A percentile compares a stretch with the other conserved stretches of the same genome.
phyloP scores from a whole-genome alignment of 805 yeast species.

The Kodamaea jinghongensis region DNA sequence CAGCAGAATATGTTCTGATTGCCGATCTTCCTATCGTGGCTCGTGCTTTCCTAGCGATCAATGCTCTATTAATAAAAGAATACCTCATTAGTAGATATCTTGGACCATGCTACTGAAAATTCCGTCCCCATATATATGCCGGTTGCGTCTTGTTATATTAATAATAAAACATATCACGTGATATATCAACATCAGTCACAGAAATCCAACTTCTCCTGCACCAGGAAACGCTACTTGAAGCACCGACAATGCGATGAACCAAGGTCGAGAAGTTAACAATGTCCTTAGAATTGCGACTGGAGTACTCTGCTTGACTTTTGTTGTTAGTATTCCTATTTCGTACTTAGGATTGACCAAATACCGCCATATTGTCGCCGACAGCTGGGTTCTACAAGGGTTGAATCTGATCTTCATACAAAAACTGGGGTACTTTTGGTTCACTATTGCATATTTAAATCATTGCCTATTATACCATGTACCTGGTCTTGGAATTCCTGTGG shows the following conservation, averaged over 20 bases:
- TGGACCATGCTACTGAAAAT: too few relatives aligned
- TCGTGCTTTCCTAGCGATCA: too few relatives aligned
- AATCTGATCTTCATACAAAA: slow-evolving; percentile 24
- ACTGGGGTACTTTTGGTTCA: slow-evolving; percentile 32
- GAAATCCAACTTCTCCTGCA: too few relatives aligned
- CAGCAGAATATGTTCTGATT: too few relatives aligned
- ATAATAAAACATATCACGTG: slow-evolving; percentile 14
- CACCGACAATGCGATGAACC: too few relatives aligned
- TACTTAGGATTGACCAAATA: slow-evolving; percentile 11
- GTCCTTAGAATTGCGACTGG: too few relatives aligned
- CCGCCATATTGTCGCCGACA: slow-evolving; percentile 12
- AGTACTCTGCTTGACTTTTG: slow-evolving; percentile 12
- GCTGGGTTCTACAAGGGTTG: slow-evolving; percentile 12
- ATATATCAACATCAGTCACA: slow-evolving; percentile 8
- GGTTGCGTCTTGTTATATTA: neutral
- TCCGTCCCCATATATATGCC: too few relatives aligned
- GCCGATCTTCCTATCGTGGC: too few relatives aligned
- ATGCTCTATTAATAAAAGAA: too few relatives aligned
- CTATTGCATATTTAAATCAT: slow-evolving; percentile 17
- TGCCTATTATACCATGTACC: slow-evolving; percentile 9
- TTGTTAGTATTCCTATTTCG: slow-evolving; percentile 24
- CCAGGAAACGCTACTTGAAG: too few relatives aligned
- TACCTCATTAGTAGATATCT: too few relatives aligned
- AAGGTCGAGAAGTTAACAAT: too few relatives aligned
- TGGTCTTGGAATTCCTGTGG: slow-evolving; percentile 5